Evolutionary conservation across 2,329 filamentous ascomycete genomes (phyloP), one percentile per base, ranked within the genome.

Genomic region (Aspergillaceae sp.): DNA sequence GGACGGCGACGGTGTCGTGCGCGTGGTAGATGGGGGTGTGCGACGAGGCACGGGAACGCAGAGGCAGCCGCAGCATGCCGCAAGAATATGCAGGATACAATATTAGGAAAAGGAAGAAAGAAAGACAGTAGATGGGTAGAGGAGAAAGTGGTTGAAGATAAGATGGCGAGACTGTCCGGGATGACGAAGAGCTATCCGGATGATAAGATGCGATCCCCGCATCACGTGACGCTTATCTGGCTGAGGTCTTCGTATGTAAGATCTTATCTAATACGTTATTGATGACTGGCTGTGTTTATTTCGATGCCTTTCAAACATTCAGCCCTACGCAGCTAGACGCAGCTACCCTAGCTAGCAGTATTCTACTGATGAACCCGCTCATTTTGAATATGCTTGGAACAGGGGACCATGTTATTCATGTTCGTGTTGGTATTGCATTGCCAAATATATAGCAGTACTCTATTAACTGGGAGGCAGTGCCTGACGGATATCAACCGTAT

Each of bases 11-110:
- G 19, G 19, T 19, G 42, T 46, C 56, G 52, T 54, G 54, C 48
- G 51, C 42, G 49, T 48, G 42, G 26, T 19, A 19, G 19, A 19
- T 19, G 19, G 47, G 47, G 52, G 55, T 48, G 48, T 54, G 50
- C 27, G 51, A 42, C 28, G 51, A 37, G 49, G 52, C 56, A 53
- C 54, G 51, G 43, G 49, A 48, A 49, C 63, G 57, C 34, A 58
- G 38, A 47, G 55, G 58, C 58, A 58, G 56, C 56, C 59, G 54
- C 55, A 60, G 59, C 63, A 67, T 67, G 56, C 29, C 19, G 8
- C 4, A 28, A 19, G 19, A 19, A 19, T 19, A 19, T 19, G 19
- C 19, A 19, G 19, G 27, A 34, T n/a, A 43, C 27, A 41, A 36
- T 40, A 44, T 29, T 9, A 26, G 32, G 33, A 8, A 35, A 29